Percentiles rank a stretch among this genome's conserved stretches.
Evolutionary conservation across 192 early-diverging fungal genomes (phyloP).

Genomic region (Thoreauomyces humboldtii): DNA sequence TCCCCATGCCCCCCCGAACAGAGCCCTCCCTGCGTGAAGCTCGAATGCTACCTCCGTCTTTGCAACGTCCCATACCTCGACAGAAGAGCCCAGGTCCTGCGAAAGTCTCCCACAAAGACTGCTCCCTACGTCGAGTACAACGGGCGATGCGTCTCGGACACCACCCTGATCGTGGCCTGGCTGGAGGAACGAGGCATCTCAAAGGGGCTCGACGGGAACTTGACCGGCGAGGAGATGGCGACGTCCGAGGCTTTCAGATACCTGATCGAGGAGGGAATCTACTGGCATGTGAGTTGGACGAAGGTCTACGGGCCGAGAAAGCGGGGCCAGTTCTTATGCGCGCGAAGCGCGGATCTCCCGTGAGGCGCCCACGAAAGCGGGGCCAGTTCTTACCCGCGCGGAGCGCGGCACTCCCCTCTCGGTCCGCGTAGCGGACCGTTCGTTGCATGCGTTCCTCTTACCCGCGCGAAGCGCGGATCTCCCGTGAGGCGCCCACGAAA

Average conservation of each 20-base stretch:
- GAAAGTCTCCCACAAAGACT: slow-evolving; percentile 4
- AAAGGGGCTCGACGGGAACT: neutral
- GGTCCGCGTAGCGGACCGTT: too few species aligned
- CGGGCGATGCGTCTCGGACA: neutral
- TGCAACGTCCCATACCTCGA: neutral
- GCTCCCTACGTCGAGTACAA: neutral
- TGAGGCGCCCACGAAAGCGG: too few species aligned
- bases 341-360: too few species aligned
- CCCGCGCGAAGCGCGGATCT: too few species aligned
- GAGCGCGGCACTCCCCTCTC: too few species aligned
- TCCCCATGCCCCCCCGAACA: too few species aligned
- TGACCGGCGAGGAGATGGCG: neutral
- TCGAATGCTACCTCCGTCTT: slow-evolving; percentile 10
- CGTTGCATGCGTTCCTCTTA: too few species aligned
- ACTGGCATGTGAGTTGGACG: neutral
- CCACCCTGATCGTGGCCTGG: neutral
- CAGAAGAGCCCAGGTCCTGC: neutral
- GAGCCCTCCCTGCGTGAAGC: slow-evolving; percentile 1
- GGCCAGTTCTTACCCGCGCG: too few species aligned
- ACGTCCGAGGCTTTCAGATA: neutral
- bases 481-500: too few species aligned
- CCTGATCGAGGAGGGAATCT: neutral
- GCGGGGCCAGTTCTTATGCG: too few species aligned
- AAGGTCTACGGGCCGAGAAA: too few species aligned
- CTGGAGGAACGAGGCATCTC: neutral